Evolutionary conservation across 768 basidiomycete genomes (phyloP).

Genomic region (Hysterangium stoloniferum): DNA sequence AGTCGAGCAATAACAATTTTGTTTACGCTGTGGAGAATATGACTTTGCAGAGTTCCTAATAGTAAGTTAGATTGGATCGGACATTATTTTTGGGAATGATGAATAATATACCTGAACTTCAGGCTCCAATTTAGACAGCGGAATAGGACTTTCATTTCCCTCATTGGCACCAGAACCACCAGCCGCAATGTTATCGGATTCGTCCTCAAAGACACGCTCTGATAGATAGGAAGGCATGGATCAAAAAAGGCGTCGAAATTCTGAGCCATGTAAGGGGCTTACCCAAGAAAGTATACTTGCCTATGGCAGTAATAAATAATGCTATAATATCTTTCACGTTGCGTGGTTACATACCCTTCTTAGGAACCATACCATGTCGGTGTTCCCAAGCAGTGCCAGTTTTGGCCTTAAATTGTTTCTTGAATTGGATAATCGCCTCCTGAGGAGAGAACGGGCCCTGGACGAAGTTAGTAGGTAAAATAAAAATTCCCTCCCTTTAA

Average conservation of each 20-base stretch:
- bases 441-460: conserved; percentile 41
- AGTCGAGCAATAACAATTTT: conserved; percentile 6
- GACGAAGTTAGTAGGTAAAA: not conserved
- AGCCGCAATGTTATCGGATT: conserved; percentile 22
- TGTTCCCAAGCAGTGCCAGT: conserved; percentile 42
- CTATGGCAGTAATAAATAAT: conserved; percentile 22
- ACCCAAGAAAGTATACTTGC: conserved; percentile 59
- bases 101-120: conserved; percentile 36
- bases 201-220: conserved; percentile 49
- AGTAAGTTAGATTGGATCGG: not conserved
- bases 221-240: not conserved
- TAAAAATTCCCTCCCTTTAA: not conserved
- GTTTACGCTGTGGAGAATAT: conserved; percentile 43
- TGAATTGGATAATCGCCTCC: conserved; percentile 43
- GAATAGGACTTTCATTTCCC: conserved; percentile 28
- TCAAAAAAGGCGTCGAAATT: not conserved
- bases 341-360: conserved; percentile 31
- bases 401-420: conserved; percentile 53
- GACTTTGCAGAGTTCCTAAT: conserved; percentile 38
- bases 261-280: conserved; percentile 11
- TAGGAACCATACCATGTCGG: conserved; percentile 42
- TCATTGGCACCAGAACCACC: conserved; percentile 13
- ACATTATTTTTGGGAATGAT: not conserved
- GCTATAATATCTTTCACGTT: not conserved
- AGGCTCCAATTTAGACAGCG: conserved; percentile 35